Conservation (phyloP, 495 filamentous ascomycete genomes). For the Pyrenula aspistea region DNA sequence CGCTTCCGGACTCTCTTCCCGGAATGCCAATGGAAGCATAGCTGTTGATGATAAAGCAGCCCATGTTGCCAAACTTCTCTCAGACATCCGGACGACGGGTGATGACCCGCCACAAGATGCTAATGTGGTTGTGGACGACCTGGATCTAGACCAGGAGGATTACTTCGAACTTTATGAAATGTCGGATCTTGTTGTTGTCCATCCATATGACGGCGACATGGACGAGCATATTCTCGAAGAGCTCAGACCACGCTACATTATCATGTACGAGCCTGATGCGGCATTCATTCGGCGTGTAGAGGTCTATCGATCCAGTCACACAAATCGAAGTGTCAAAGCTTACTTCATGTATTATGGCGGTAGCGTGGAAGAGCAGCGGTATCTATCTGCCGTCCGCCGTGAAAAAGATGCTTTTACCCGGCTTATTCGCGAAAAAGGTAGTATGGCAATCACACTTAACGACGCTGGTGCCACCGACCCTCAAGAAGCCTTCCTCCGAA, state of each 20-base stretch:
- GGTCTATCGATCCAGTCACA: conserved; percentile 90
- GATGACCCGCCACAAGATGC: conserved; percentile 51
- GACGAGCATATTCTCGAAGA: conserved; percentile 95
- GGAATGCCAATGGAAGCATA: conserved; percentile 54
- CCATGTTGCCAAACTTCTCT: conserved; percentile 56
- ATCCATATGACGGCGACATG: conserved; percentile 90
- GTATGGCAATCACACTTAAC: conserved; percentile 79
- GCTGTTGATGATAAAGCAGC: conserved; percentile 69
- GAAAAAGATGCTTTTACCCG: conserved; percentile 94
- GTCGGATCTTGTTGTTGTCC: conserved; percentile 76
- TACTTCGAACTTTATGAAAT: conserved; percentile 91
- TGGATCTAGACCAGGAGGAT: conserved; percentile 81
- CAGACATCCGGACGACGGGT: conserved; percentile 52
- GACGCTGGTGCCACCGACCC: conserved; percentile 70
- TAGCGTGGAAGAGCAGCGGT: conserved; percentile 93
- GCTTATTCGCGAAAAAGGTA: conserved; percentile 83
- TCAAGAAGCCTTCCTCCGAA: conserved; percentile 86
- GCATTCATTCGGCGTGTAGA: conserved; percentile 90
- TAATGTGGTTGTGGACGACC: conserved; percentile 66
- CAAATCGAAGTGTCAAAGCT: conserved; percentile 73
- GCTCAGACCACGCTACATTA: conserved; percentile 80
- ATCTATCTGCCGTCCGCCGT: conserved; percentile 72
- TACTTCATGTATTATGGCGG: conserved; percentile 95
- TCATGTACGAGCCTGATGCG: conserved; percentile 98
- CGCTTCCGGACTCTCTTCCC: conserved; percentile 37